Evolutionary conservation across 202 grass and related monocot species (phyloP).

Genomic region (Saccharum hybrid): DNA sequence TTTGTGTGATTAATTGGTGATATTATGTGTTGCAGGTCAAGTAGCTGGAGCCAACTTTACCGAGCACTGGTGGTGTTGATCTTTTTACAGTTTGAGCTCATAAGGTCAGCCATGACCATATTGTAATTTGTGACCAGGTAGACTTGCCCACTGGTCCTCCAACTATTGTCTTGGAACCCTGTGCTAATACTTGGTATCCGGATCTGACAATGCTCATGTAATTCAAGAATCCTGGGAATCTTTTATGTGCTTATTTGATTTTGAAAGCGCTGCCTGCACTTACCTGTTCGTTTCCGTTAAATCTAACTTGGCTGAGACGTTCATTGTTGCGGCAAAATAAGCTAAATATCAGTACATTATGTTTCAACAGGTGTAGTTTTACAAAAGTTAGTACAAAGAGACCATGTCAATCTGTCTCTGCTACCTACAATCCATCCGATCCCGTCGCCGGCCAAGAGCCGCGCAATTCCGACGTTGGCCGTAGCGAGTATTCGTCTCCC

Average conservation of each 20-base stretch:
- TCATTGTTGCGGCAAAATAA: neutral
- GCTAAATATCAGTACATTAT: neutral
- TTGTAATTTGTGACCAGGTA: constrained; percentile 48
- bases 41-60: constrained; percentile 46
- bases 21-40: constrained; percentile 46
- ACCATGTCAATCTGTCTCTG: neutral
- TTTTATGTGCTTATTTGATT: neutral
- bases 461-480: constrained; percentile 44
- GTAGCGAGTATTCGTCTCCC: constrained; percentile 41
- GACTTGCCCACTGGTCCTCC: constrained; percentile 21
- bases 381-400: neutral
- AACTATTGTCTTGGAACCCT: constrained; percentile 10
- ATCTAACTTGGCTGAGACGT: neutral
- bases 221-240: neutral
- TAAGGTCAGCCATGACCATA: constrained; percentile 64
- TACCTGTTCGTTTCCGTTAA: neutral
- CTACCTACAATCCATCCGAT: constrained; percentile 23
- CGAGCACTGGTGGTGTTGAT: constrained; percentile 33
- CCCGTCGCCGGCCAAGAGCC: neutral
- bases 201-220: constrained; percentile 26
- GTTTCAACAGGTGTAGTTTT: neutral
- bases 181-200: constrained; percentile 26
- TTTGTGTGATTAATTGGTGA: constrained; percentile 28
- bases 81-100: constrained; percentile 52
- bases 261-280: neutral